These are phyloP conservation scores for Hygrophorus russula DNA, from an alignment of 768 basidiomycete genomes.

Conservation along the genomic window DNA sequence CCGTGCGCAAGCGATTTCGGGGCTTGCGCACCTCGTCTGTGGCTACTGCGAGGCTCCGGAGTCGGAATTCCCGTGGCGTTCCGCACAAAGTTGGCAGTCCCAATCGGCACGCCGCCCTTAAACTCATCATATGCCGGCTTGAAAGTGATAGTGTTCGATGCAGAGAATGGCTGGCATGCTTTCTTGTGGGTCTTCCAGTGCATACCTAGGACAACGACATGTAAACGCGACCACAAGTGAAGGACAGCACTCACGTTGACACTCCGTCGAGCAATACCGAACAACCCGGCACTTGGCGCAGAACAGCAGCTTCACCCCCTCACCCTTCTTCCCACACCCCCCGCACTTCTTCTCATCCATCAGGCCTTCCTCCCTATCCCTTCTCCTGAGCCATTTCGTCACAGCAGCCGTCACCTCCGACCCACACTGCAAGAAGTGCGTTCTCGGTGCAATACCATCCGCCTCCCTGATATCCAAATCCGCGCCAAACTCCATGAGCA, in stretches of 20 bases:
- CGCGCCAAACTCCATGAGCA: slow-evolving; percentile 40
- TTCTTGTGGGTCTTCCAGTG: slow-evolving; percentile 41
- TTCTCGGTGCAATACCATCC: slow-evolving; percentile 23
- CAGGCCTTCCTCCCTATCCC: slow-evolving; percentile 30
- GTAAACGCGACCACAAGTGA: not conserved
- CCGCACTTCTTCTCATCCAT: slow-evolving; percentile 36
- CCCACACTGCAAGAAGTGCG: slow-evolving; percentile 23
- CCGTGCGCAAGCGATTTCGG: slow-evolving; percentile 11
- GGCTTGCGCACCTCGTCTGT: slow-evolving; percentile 14
- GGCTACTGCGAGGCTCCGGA: slow-evolving; percentile 9
- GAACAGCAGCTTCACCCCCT: slow-evolving; percentile 18
- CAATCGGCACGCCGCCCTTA: not conserved
- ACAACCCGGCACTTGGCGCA: slow-evolving; percentile 34
- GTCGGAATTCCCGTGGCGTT: slow-evolving; percentile 17
- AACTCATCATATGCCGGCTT: slow-evolving; percentile 27
- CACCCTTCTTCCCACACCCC: slow-evolving; percentile 17
- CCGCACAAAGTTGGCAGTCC: slow-evolving; percentile 19
- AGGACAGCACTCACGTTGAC: slow-evolving; percentile 32
- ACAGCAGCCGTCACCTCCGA: slow-evolving; percentile 32
- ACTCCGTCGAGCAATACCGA: slow-evolving; percentile 42
- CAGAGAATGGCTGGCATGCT: slow-evolving; percentile 33
- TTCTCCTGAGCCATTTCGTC: slow-evolving; percentile 34
- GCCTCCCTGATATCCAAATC: slow-evolving; percentile 28
- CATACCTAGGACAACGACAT: slow-evolving; percentile 18
- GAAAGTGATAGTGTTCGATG: slow-evolving; percentile 31